Conservation (phyloP, 176 grass and related monocot genomes). For the Chrysopogon serrulatus region DNA sequence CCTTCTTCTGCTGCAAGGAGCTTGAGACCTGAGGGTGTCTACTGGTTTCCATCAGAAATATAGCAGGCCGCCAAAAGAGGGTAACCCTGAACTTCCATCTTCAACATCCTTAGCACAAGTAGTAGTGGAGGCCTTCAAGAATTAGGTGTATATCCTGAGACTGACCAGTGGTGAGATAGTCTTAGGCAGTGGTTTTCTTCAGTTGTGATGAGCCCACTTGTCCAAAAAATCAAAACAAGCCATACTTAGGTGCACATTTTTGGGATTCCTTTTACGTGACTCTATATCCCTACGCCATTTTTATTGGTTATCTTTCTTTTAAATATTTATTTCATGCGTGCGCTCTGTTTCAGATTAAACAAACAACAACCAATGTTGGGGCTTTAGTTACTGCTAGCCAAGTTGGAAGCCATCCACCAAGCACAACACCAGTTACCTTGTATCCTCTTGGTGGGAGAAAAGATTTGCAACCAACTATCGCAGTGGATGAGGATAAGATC, state of each 20-base stretch:
- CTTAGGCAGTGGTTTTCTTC: too few relatives aligned
- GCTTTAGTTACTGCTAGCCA: slow-evolving; percentile 70
- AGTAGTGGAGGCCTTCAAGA: slow-evolving; percentile 61
- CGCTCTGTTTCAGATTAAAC: slow-evolving; percentile 60
- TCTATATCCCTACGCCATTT: too few relatives aligned
- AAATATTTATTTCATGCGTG: slow-evolving; percentile 3
- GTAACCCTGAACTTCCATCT: slow-evolving; percentile 77
- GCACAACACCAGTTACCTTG: slow-evolving; percentile 45
- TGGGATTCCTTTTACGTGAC: neutral
- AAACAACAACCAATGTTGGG: slow-evolving; percentile 72
- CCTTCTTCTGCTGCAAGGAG: slow-evolving; percentile 60
- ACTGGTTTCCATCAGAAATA: slow-evolving; percentile 71
- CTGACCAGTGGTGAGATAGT: slow-evolving; percentile 85
- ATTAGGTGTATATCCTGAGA: too few relatives aligned
- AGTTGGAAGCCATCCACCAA: slow-evolving; percentile 60
- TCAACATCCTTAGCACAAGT: slow-evolving; percentile 81
- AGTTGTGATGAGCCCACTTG: slow-evolving; percentile 68
- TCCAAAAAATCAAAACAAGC: too few relatives aligned
- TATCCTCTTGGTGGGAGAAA: slow-evolving; percentile 74
- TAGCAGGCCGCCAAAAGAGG: slow-evolving; percentile 68
- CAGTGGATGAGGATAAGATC: neutral
- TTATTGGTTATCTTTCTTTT: slow-evolving; percentile 17
- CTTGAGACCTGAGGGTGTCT: slow-evolving; percentile 85
- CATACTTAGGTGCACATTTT: slow-evolving; percentile 61
- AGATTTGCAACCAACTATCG: too few relatives aligned